Evolutionary conservation across 1,139 yeast species (phyloP), one percentile per base, ranked within the genome.

Genomic region (Hyphopichia khmerensis): DNA sequence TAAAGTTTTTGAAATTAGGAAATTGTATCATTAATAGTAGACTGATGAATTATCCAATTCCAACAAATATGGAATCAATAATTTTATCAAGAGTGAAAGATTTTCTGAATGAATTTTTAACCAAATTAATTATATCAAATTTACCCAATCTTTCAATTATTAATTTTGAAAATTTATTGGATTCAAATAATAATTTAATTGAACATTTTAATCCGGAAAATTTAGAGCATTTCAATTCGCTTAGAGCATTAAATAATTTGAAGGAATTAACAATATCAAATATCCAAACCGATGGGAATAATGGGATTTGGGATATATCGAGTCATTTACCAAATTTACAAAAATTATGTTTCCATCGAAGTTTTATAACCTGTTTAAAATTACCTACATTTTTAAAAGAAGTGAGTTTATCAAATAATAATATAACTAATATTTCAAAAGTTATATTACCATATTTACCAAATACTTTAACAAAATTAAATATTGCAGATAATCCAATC

Each of bases 401-500:
- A 29, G 40, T 58, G 16, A 43, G 47, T 34, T 36, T 26, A 9
- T 41, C 49, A n/a, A 43, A 53, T 32, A 56, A 55, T 42, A 43
- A 26, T 15, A 38, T 38, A 17, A 38, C 36, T 13, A n/a, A 45
- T n/a, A 35, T 57, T 24, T 29, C 29, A 6, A 48, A 52, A 36
- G 26, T 51, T 7, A 23, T 43, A n/a, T 19, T 26, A 0, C 34
- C 46, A 0, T 33, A 14, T 3, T 39, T 55, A 1, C 49, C 50
- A 3, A 26, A 31, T 3, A 36, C 38, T 3, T 42, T 62, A 16
- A 41, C 39, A 16, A 42, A 42, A 17, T 42, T 62, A 23, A 48
- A 47, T 34, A 35, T 60, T n/a, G 51, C 62, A 2, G 50, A 57
- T 42, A 62, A 61, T 44, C 62, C 62, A 1, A 54, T 60, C n/a